Percentiles rank a stretch among this genome's conserved stretches.
Conservation (phyloP, 2,329 filamentous ascomycete genomes). For the Fusarium bactridioides region DNA sequence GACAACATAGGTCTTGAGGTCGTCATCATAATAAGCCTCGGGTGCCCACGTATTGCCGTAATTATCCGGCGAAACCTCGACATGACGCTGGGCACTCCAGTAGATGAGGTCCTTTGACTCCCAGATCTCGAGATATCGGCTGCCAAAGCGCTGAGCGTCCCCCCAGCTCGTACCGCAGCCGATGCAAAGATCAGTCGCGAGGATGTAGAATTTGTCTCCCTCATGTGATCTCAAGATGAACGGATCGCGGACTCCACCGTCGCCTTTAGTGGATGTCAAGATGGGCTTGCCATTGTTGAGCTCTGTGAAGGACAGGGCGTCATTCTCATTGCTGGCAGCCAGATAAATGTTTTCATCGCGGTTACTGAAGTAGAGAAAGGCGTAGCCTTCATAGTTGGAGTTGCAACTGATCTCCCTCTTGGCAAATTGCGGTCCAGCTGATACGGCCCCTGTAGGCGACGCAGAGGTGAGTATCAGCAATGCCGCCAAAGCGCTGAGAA, state of each 20-base stretch:
- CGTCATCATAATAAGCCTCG: slow-evolving; percentile 57
- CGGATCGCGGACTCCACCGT: slow-evolving; percentile 1
- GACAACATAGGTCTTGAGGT: slow-evolving; percentile 51
- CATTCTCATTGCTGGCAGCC: not conserved
- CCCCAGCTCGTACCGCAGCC: not conserved
- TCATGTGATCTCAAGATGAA: not conserved
- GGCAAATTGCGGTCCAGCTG: accelerated
- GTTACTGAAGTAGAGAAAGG: slow-evolving; percentile 4
- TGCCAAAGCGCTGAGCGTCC: not conserved
- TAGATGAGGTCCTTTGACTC: slow-evolving; percentile 58
- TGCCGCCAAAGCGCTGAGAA: not conserved
- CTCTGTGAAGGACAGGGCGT: not conserved
- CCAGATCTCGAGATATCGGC: slow-evolving; percentile 56
- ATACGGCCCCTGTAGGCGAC: accelerated
- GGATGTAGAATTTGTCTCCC: slow-evolving; percentile 4
- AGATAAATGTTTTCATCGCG: slow-evolving; percentile 2
- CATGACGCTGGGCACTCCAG: slow-evolving; percentile 59
- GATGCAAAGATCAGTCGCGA: slow-evolving; percentile 10
- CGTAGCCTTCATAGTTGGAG: not conserved
- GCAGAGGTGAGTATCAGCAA: not conserved
- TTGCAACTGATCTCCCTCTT: not conserved
- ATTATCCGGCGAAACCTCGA: slow-evolving; percentile 55
- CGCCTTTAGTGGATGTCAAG: not conserved
- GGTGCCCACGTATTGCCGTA: slow-evolving; percentile 63
- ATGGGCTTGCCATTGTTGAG: not conserved